These are phyloP conservation scores for Pleurozium schreberi DNA, from an alignment of 225 moss, liverwort and hornwort genomes.

Conservation along the genomic window DNA sequence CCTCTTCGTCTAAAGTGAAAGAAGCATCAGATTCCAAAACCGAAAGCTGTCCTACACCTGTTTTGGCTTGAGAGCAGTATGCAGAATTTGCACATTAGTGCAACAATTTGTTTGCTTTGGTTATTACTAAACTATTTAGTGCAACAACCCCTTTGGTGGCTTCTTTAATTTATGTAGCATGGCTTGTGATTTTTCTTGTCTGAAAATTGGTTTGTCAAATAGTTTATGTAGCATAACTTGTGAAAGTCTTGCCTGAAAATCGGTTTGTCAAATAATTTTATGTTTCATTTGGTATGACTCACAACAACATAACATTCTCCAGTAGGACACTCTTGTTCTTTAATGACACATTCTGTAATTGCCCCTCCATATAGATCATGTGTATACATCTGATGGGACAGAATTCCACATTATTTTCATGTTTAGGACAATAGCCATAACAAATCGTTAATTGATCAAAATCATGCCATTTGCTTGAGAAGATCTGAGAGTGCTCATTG, in stretches of 20 bases:
- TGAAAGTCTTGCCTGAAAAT: not conserved
- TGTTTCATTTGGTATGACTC: not conserved
- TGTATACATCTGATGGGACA: not conserved
- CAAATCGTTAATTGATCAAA: not conserved
- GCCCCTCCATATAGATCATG: no score
- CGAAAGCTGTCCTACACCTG: not conserved
- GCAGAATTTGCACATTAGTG: not conserved
- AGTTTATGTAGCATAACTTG: not conserved
- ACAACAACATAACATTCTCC: not conserved
- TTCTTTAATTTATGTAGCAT: no score
- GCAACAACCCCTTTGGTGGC: not conserved
- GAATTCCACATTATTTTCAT: no score
- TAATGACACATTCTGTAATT: not conserved
- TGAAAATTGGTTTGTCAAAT: not conserved
- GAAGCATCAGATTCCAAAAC: not conserved
- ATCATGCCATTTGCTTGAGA: no score
- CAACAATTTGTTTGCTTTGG: not conserved
- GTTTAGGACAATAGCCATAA: not conserved
- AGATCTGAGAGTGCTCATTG: no score
- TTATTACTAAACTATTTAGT: not conserved
- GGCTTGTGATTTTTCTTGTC: not conserved
- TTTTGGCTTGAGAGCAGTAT: conserved; percentile 12
- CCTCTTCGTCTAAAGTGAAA: not conserved
- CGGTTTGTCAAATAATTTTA: not conserved
- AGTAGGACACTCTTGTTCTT: not conserved